These are phyloP conservation scores for Arachnopeziza araneosa DNA, from an alignment of 2,329 filamentous ascomycete genomes.

Conservation along the genomic window DNA sequence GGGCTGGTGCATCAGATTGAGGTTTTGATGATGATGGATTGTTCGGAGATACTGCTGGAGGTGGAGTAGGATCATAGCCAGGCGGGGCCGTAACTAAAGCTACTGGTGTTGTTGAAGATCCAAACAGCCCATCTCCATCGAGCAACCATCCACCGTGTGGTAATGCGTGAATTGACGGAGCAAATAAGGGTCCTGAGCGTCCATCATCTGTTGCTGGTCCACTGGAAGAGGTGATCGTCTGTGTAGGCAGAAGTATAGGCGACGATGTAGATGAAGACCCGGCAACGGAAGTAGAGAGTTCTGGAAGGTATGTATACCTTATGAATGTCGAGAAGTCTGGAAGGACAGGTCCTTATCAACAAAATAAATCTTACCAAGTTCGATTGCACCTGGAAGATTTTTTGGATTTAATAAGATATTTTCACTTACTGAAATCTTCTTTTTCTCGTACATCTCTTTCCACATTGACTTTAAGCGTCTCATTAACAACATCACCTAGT, in stretches of 20 bases:
- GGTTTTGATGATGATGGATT: background rate
- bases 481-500: slow-evolving; percentile 6
- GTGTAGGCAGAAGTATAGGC: background rate
- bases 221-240: background rate
- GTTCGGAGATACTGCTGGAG: background rate
- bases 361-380: background rate
- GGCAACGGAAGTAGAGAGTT: background rate
- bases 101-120: too few relatives aligned
- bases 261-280: background rate
- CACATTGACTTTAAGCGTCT: slow-evolving; percentile 2
- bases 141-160: background rate
- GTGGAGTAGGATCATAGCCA: too few relatives aligned
- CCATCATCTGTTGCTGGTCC: background rate
- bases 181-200: background rate
- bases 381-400: background rate
- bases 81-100: too few relatives aligned
- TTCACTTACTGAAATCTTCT: slow-evolving; percentile 1
- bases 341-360: background rate
- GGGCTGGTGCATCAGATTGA: background rate
- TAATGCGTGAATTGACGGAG: background rate
- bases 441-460: background rate
- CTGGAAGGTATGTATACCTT: background rate
- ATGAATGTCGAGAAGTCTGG: background rate
- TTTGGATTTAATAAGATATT: background rate
- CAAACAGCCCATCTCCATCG: background rate